Evolutionary conservation across 306 rosid species (phyloP).

Genomic region (Herpetospermum pedunculosum): DNA sequence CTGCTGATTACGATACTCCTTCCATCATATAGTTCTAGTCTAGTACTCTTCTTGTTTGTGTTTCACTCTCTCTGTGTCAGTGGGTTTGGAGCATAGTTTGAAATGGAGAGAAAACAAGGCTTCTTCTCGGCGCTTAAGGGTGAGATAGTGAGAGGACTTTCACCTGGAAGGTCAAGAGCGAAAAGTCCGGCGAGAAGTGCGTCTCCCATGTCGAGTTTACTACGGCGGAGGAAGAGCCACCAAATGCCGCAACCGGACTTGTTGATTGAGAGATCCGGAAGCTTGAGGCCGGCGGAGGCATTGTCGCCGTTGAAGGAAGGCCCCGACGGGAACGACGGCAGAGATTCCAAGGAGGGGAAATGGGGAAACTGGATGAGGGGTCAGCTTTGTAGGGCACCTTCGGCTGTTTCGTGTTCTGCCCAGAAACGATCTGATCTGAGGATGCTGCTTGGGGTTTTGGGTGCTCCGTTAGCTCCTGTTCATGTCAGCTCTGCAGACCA

Average conservation of each 20-base stretch:
- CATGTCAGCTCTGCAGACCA: constrained; percentile 78
- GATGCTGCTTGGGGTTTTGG: constrained; percentile 80
- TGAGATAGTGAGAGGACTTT: constrained; percentile 52
- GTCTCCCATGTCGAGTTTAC: constrained; percentile 49
- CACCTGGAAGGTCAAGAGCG: constrained; percentile 53
- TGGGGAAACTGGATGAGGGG: constrained; percentile 96
- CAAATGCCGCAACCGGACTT: constrained; percentile 51
- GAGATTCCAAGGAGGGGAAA: constrained; percentile 56
- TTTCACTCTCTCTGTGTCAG: neutral
- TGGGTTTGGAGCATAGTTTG: neutral
- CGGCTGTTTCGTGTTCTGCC: constrained; percentile 45
- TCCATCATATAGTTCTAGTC: neutral
- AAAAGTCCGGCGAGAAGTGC: constrained; percentile 40
- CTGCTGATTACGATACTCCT: neutral
- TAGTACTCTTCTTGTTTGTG: neutral
- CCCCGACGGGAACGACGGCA: constrained; percentile 65
- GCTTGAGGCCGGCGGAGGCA: constrained; percentile 70
- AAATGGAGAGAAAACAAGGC: constrained; percentile 64
- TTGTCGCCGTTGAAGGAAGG: constrained; percentile 94
- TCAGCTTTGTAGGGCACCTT: constrained; percentile 61
- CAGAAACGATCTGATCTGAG: constrained; percentile 87
- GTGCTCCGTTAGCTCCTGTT: constrained; percentile 90
- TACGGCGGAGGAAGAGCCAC: constrained; percentile 58
- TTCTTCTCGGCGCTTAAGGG: constrained; percentile 54
- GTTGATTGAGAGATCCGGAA: constrained; percentile 73